These are phyloP conservation scores for Candida stauntonica DNA, from an alignment of 805 yeast species.

Conservation along the genomic window DNA sequence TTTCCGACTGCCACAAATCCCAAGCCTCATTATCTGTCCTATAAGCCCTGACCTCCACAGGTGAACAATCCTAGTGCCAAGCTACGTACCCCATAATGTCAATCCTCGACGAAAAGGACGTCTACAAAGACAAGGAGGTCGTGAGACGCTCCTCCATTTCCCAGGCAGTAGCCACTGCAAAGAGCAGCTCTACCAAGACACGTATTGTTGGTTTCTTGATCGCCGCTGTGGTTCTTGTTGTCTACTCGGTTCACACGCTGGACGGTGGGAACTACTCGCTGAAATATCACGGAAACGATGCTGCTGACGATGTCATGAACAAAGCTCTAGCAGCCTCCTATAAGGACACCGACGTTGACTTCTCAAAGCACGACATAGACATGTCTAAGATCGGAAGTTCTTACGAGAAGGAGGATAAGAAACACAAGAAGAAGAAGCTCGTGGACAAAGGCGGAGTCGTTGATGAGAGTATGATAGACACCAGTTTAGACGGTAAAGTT, in stretches of 20 bases:
- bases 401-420: neutral
- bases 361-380: conserved; percentile 8
- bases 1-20: too few relatives aligned
- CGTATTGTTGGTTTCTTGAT: conserved; percentile 1
- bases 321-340: neutral
- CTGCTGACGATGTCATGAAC: neutral
- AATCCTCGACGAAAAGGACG: neutral
- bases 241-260: conserved; percentile 4
- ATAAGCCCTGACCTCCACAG: too few relatives aligned
- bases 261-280: neutral
- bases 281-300: too few relatives aligned
- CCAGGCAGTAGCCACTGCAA: too few relatives aligned
- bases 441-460: conserved; percentile 5
- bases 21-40: too few relatives aligned
- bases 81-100: too few relatives aligned
- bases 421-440: neutral
- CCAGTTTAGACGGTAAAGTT: conserved; percentile 16
- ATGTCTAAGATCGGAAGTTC: conserved; percentile 3
- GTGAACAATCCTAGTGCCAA: neutral
- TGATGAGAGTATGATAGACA: conserved; percentile 15
- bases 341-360: conserved; percentile 12
- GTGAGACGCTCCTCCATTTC: neutral
- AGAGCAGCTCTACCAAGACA: neutral
- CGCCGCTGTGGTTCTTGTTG: conserved; percentile 1
- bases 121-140: conserved; percentile 10